Base-by-base conservation (phyloP, 805 yeast species). In the Cyberlindnera xishuangbannaensis region DNA sequence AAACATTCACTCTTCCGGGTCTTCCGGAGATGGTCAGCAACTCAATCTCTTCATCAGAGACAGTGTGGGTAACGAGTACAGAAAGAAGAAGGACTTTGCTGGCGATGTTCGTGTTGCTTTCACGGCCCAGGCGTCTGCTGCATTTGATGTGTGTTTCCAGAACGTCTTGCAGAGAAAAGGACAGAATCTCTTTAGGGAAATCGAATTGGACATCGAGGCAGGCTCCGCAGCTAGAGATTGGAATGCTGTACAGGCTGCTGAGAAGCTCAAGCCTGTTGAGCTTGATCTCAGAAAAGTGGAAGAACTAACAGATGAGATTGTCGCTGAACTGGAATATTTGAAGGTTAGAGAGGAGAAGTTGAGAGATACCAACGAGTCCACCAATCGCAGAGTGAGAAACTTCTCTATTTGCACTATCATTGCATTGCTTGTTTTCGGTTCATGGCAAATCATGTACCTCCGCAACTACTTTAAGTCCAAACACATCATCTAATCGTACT, bases 171-270 rank as follows among this genome's bases (percentile, higher is more conserved):
- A 55, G 20, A 59, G 65, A 37, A 58, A 61, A 35, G 70, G 71
- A 18, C 64, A 67, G 28, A 56, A 66, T 19, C 50, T 71, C 46
- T 58, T 64, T 40, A 79, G 97, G 59, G 80, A 80, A 33, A 66
- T 92, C 48, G 96, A 87, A 53, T 67, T 92, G 51, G 97, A 88
- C 44, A 80, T 92, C 39, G 97, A 92, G 60, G 78, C 87, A 42
- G 98, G 98, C 27, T 84, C 97, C 32, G 84, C 87, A 51, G 98
- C 97, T 26, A 81, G 97, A 61, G 97, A 92, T 64, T 92, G 97
- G 97, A 86, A 87, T 56, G 85, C 87, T 16, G 68, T 88, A 43
- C 96, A 88, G 66, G 88, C 95, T 29, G 74, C 83, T 28, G 97
- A 92, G 61, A 85, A 86, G 58, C 77, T 92, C 59, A 84, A 83